Evolutionary conservation across 345 rosid species (phyloP).

Genomic region (Zanthoxylum bungeanum): DNA sequence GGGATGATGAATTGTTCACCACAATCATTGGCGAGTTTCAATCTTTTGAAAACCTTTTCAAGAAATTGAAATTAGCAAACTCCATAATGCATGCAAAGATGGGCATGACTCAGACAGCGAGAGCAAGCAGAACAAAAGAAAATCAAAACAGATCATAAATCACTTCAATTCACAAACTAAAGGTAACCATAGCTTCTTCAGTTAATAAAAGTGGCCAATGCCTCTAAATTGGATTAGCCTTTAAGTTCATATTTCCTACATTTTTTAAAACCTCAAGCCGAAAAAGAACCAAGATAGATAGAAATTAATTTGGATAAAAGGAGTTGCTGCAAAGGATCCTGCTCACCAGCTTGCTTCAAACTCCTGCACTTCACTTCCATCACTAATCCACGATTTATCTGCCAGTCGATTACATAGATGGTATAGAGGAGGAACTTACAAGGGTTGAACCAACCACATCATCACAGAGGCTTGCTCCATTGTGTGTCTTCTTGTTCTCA

Average conservation of each 20-base stretch:
- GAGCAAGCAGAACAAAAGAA: neutral
- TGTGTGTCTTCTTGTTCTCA: conserved; percentile 38
- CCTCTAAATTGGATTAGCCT: conserved; percentile 1
- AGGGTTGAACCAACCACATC: conserved; percentile 31
- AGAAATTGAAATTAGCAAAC: too few relatives aligned
- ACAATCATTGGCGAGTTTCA: conserved; percentile 14
- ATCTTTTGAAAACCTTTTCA: too few relatives aligned
- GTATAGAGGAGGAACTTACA: conserved; percentile 20
- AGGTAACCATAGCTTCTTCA: neutral
- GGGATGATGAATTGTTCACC: conserved; percentile 12
- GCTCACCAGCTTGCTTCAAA: neutral
- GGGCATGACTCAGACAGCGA: neutral
- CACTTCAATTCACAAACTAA: conserved; percentile 21
- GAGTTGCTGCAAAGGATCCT: neutral
- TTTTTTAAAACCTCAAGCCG: conserved; percentile 7
- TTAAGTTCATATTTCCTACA: neutral
- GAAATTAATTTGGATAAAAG: neutral
- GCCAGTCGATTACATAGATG: conserved; percentile 21
- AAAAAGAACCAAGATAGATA: neutral
- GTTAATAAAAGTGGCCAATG: conserved; percentile 1
- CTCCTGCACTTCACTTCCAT: conserved; percentile 1
- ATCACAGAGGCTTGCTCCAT: conserved; percentile 23
- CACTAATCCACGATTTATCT: too few relatives aligned
- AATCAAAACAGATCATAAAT: conserved; percentile 4
- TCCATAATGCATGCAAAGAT: too few relatives aligned